These are phyloP conservation scores for Syzygium oleosum DNA, from an alignment of 345 rosid species.

Conservation along the genomic window DNA sequence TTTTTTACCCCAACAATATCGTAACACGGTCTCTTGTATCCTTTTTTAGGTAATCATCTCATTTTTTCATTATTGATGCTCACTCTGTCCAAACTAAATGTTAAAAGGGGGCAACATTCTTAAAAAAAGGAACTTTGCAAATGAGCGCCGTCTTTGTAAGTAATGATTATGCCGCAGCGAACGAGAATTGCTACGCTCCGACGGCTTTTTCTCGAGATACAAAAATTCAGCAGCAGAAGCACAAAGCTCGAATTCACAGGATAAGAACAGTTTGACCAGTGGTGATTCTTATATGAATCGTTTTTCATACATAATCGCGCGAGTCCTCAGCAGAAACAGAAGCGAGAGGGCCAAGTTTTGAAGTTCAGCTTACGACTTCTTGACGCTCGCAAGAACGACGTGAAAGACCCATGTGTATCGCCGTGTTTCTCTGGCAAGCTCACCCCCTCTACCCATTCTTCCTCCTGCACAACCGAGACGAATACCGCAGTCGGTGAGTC, in stretches of 20 bases:
- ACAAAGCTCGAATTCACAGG: neutral
- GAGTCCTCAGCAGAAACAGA: neutral
- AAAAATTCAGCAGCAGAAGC: no score
- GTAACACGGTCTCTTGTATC: no score
- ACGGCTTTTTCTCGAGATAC: no score
- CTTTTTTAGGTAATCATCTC: no score
- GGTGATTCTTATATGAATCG: neutral
- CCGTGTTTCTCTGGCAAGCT: conserved; percentile 63
- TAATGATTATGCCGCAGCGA: no score
- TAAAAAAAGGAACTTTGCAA: no score
- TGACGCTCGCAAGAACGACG: neutral
- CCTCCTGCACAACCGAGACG: conserved; percentile 77
- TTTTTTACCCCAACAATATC: neutral
- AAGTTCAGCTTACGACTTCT: neutral
- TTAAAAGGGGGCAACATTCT: no score
- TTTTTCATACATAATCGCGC: neutral
- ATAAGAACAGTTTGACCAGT: neutral
- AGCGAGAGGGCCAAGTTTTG: neutral
- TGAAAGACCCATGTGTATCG: conserved; percentile 31
- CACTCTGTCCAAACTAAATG: no score
- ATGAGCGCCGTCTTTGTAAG: no score
- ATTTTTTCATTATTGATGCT: no score
- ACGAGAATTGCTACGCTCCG: no score
- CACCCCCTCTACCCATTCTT: conserved; percentile 61
- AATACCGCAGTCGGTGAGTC: conserved; percentile 43